Evolutionary conservation across 164 flowering plant genomes (phyloP), one percentile per base, ranked within the genome.

Genomic region (Santalum album): DNA sequence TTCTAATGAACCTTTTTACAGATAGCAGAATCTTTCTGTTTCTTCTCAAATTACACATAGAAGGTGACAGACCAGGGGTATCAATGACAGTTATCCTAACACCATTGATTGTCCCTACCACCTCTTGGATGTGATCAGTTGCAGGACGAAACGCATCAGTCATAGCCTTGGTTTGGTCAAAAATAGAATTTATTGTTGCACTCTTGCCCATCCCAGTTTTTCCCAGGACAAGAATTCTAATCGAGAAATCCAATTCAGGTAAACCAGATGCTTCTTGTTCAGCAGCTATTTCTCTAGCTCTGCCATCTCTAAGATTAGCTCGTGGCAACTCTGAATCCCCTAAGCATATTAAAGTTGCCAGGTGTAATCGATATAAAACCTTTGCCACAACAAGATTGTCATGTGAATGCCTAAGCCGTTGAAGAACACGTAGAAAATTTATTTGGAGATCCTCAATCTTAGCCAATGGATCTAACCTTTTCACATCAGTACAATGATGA

Each of bases 191-290:
- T 72, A 90, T 84, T 21, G 97, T 90, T 22, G 99, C 86, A 70
- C 99, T 94, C 74, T 94, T 94, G 49, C 97, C 97, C 49, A 84
- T 90, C 12, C 99, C 99, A 29, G 96, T 86, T 77, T 78, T 87
- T 6, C 99, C 99, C 59, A 94, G 56, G 57, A 90, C 77, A 43
- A 90, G 96, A 64, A 94, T 76, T 57, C 72, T 75, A 25, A 86
- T 39, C 49, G 90, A 72, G 69, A 87, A 82, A 56, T 85, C 83
- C 59, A 85, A 59, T 55, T 73, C 81, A 19, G 87, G 75, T 15
- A 34, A 46, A 12, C 83, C 84, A 65, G 70, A 54, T 48, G 70
- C 67, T 62, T 89, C 97, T 67, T 80, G 85, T 34, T 79, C 74
- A 56, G 73, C 63, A 17, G 90, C 92, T 58, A 75, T 55, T 55